Base-by-base conservation (phyloP, 495 filamentous ascomycete genomes). In the Xylaria palmicola region DNA sequence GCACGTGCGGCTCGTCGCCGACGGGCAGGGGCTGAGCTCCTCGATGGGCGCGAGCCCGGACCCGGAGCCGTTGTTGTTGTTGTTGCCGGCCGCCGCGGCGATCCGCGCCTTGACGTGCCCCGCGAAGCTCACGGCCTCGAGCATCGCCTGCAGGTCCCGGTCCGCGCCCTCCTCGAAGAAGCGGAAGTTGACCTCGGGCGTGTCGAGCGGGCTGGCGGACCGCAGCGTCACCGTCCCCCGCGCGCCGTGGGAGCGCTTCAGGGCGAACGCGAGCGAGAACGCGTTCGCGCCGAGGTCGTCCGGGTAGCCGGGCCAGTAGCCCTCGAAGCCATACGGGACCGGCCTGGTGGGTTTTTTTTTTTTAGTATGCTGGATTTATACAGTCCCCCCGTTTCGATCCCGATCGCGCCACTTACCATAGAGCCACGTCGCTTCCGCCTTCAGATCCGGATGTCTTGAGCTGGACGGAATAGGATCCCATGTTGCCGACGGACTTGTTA, bases 181-280 rank as follows among this genome's bases (percentile, higher is more conserved):
- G 45, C 76, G 76, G 66, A 82, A 82, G 45, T 73, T 72, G 43
- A 81, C 78, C 7, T 74, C 65, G 3, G 79, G 78, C 49, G 70
- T 66, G 43, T 82, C 79, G 27, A 74, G 72, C 0, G 77, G 77
- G 57, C 81, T 74, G 0, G 73, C 59, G 0, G 77, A 79, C n/a
- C 72, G 72, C 6, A 81, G 63, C n/a, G 68, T 67, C 12, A 81
- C 74, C 0, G 76, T 75, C 1, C 77, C 78, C 13, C 67, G 65
- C 32, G 72, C 71, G 58, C 77, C 79, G 24, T 66, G 74, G 8
- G 72, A 62, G 22, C 70, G 70, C n/a, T 64, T 64, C 30, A 62
- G 63, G 22, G 66, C 64, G 20, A 68, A 71, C 5, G 68, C 44
- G n/a, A 64, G 37, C 3, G 58, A 58, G 10, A 66, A 50, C 41